Conservation (phyloP, 306 rosid genomes). For the Styphnolobium japonicum region DNA sequence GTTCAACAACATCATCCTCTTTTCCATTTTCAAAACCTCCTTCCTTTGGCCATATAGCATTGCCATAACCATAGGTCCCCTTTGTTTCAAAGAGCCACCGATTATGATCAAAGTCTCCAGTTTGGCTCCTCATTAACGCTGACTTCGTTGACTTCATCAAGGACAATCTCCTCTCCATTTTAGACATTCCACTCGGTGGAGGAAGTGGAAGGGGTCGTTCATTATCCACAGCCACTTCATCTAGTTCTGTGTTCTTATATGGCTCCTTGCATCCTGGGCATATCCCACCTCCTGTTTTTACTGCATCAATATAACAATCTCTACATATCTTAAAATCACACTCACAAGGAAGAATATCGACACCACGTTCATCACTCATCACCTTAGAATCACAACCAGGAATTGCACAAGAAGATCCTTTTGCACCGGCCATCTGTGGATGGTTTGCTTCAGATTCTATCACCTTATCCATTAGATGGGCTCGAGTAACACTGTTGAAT, state of each 20-base stretch:
- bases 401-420: conserved; percentile 82
- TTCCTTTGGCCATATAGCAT: conserved; percentile 91
- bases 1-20: conserved; percentile 55
- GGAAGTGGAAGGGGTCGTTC: conserved; percentile 69
- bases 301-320: conserved; percentile 84
- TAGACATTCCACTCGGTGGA: conserved; percentile 65
- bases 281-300: conserved; percentile 66
- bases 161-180: conserved; percentile 84
- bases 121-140: conserved; percentile 74
- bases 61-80: conserved; percentile 95
- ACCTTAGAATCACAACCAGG: conserved; percentile 94
- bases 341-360: conserved; percentile 89
- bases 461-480: conserved; percentile 93
- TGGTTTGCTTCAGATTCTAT: conserved; percentile 82
- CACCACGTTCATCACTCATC: conserved; percentile 88
- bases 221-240: conserved; percentile 64
- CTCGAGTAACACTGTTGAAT: conserved; percentile 77
- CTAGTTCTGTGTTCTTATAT: conserved; percentile 74
- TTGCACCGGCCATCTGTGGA: conserved; percentile 96
- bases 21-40: conserved; percentile 70
- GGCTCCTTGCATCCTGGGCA: conserved; percentile 90
- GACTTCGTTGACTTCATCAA: conserved; percentile 91
- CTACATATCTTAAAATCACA: conserved; percentile 90
- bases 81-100: conserved; percentile 90
- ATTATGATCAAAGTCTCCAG: conserved; percentile 88